These are phyloP conservation scores for Brassica carinata DNA, from an alignment of 345 rosid genomes.

Conservation along the genomic window DNA sequence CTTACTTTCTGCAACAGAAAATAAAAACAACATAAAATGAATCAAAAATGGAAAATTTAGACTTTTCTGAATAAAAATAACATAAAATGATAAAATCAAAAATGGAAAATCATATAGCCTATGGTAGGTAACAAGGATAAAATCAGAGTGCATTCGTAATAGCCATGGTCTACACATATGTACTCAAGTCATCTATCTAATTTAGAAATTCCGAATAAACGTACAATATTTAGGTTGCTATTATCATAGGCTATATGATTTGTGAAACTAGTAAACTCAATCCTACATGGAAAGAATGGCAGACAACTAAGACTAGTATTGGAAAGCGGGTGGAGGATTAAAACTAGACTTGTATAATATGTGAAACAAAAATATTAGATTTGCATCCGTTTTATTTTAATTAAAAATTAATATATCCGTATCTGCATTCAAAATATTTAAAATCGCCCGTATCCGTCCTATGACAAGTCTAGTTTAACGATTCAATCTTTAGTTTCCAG, in stretches of 20 bases:
- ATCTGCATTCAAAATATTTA: too few species aligned
- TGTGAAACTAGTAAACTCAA: neutral
- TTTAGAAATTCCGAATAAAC: neutral
- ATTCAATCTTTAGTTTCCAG: too few species aligned
- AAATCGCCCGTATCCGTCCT: too few species aligned
- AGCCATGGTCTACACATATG: neutral
- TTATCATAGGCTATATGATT: neutral
- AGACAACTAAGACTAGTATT: too few species aligned
- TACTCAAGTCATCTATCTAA: neutral
- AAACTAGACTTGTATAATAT: too few species aligned
- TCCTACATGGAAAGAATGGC: too few species aligned
- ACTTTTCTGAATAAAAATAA: neutral
- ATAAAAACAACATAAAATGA: neutral
- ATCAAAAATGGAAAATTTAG: neutral
- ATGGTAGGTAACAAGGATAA: neutral
- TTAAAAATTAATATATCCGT: too few species aligned
- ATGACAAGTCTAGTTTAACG: too few species aligned
- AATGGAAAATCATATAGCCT: neutral
- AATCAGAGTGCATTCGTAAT: neutral
- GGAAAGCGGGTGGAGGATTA: too few species aligned
- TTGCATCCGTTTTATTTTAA: too few species aligned
- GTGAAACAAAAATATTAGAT: too few species aligned
- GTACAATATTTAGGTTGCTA: neutral
- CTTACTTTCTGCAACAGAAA: slow-evolving; percentile 52
- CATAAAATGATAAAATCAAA: neutral